Evolutionary conservation across 2,329 filamentous ascomycete species (phyloP), one percentile per base, ranked within the genome.

Genomic region (Paecilomyces formosus): DNA sequence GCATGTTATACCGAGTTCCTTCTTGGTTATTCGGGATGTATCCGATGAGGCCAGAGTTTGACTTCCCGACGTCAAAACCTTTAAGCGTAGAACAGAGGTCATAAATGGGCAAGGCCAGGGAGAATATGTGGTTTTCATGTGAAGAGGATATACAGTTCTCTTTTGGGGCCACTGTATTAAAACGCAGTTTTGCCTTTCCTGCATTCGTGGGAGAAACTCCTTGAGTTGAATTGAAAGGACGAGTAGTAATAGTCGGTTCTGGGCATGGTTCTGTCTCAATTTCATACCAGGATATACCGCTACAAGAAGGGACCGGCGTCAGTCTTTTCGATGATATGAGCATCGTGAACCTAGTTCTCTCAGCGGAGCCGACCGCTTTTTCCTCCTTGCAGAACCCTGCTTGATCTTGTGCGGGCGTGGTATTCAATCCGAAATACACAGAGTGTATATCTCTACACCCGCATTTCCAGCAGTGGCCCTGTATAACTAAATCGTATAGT

Each of bases 381-480:
- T 35, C 31, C 11, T 35, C 31, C 1, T 35, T 8, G 13, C 11
- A 15, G 31, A 9, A 35, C 31, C 2, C 8, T 15, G 31, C 1
- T 35, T 35, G 3, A 35, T 35, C 13, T 35, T 8, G 31, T 35
- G 13, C 31, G 31, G 3, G 3, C 3, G 9, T 35, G 31, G 31
- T 11, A 15, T 35, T 35, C 31, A 35, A 12, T 22, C 30, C 24
- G 30, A 58, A 51, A n/a, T 49, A 31, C 30, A 58, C 21, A 3
- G 15, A 45, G 51, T 58, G 57, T 7, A 31, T 13, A 18, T 54
- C 51, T 30, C 9, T 58, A 33, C 58, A 57, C 1, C 33, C 22
- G 18, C 58, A 62, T 15, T 58, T 58, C 60, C 60, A 62, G 45
- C 60, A 54, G 12, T 57, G 30, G 4, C 58, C 54, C 3, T 35